These are phyloP conservation scores for Epichloe typhina DNA, from an alignment of 2,329 filamentous ascomycete species.

Conservation along the genomic window DNA sequence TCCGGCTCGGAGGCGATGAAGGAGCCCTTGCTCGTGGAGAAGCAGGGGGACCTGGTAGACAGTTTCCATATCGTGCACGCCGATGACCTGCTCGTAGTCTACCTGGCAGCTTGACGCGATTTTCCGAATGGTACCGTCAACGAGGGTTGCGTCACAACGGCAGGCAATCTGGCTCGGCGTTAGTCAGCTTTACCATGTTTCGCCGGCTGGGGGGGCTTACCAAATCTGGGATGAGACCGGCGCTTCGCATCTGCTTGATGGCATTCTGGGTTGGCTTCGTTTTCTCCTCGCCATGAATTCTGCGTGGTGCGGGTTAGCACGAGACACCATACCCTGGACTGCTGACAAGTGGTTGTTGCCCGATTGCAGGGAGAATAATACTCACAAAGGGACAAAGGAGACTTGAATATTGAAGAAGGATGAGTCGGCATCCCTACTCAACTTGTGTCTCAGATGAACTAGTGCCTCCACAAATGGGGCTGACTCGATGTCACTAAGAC, in stretches of 20 bases:
- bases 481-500: constrained; percentile 58
- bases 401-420: constrained; percentile 88
- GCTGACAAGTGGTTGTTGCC: background rate
- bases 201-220: constrained; percentile 26
- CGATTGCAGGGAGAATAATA: background rate
- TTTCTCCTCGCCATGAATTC: constrained; percentile 59
- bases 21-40: constrained; percentile 69
- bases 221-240: constrained; percentile 60
- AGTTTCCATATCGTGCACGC: constrained; percentile 78
- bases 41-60: constrained; percentile 77
- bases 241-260: constrained; percentile 70
- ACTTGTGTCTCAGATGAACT: constrained; percentile 60
- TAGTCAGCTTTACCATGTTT: background rate
- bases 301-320: constrained; percentile 9
- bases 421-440: constrained; percentile 40
- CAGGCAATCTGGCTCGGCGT: constrained; percentile 59
- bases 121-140: constrained; percentile 64
- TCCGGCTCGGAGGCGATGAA: constrained; percentile 50
- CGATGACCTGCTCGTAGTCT: constrained; percentile 70
- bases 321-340: background rate
- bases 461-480: constrained; percentile 81
- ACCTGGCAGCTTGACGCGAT: constrained; percentile 85
- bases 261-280: constrained; percentile 94
- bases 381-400: constrained; percentile 60
- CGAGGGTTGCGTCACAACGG: constrained; percentile 68